phyloP scores from a whole-genome alignment of 2,329 filamentous ascomycete genomes.

The Plenodomus biglobosus region DNA sequence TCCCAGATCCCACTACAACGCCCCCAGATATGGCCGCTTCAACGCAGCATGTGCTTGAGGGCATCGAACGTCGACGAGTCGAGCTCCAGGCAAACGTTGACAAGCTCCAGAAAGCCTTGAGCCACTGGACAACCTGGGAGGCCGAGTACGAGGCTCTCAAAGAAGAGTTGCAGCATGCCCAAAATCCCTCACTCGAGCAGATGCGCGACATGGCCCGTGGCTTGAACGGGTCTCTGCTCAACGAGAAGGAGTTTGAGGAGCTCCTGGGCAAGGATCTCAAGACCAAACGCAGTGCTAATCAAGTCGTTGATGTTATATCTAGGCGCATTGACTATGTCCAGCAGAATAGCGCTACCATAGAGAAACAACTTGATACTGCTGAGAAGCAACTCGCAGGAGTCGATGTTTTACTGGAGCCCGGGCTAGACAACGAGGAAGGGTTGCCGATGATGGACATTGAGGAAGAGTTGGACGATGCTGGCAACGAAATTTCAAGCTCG shows the following conservation, averaged over 20 bases:
- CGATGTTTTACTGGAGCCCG: constrained; percentile 60
- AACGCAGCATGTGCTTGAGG: constrained; percentile 57
- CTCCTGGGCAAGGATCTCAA: constrained; percentile 53
- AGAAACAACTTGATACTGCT: constrained; percentile 68
- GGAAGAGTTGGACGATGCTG: constrained; percentile 89
- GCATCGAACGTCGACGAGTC: constrained; percentile 73
- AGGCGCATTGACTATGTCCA: constrained; percentile 87
- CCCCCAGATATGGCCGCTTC: constrained; percentile 28
- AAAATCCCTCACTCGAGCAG: constrained; percentile 27
- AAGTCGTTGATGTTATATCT: constrained; percentile 68
- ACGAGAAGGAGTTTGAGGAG: constrained; percentile 59
- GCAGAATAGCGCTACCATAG: constrained; percentile 73
- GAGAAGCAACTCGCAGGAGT: constrained; percentile 68
- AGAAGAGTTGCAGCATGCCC: constrained; percentile 67
- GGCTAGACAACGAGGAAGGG: constrained; percentile 66
- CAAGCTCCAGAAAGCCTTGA: constrained; percentile 73
- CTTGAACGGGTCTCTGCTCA: constrained; percentile 66
- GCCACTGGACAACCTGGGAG: constrained; percentile 89
- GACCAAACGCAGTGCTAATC: constrained; percentile 56
- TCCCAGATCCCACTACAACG: constrained; percentile 1
- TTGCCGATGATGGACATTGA: constrained; percentile 86
- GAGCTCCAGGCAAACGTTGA: constrained; percentile 74
- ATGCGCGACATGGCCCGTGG: constrained; percentile 54
- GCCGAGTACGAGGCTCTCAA: constrained; percentile 88
- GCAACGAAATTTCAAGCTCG: constrained; percentile 68